A percentile compares a stretch with the other conserved stretches of the same genome.
These are phyloP conservation scores for Cutaneotrichosporon mucoides DNA, from an alignment of 1,284 basidiomycete genomes.

Conservation along the genomic window DNA sequence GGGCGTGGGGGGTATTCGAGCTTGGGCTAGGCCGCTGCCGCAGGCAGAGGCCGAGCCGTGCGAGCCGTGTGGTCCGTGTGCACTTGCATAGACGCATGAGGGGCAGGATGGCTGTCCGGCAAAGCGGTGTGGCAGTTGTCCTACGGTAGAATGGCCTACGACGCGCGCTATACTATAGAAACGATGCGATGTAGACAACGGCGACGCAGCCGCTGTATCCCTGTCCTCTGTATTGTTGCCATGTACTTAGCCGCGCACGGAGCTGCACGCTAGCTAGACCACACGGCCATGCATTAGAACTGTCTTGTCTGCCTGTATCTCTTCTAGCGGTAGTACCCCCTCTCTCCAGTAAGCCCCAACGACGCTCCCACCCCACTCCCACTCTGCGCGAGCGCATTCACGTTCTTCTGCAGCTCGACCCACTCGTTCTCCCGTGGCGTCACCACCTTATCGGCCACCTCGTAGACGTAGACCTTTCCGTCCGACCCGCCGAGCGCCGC, in stretches of 20 bases:
- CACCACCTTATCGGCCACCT: slow-evolving; percentile 81
- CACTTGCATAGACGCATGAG: too few relatives aligned
- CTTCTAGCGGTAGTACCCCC: neutral
- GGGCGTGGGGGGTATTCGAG: slow-evolving; percentile 38
- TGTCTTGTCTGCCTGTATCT: neutral
- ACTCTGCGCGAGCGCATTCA: slow-evolving; percentile 46
- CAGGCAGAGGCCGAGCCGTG: too few relatives aligned
- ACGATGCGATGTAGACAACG: too few relatives aligned
- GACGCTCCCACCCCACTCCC: neutral
- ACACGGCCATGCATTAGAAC: neutral
- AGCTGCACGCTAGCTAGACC: too few relatives aligned
- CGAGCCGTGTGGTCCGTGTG: too few relatives aligned
- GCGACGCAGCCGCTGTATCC: too few relatives aligned
- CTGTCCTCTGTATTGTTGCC: too few relatives aligned
- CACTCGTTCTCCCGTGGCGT: slow-evolving; percentile 76
- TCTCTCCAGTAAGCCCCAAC: neutral
- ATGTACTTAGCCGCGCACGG: too few relatives aligned
- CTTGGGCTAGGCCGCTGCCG: slow-evolving; percentile 4
- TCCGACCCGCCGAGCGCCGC: slow-evolving; percentile 86
- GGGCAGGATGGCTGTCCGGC: too few relatives aligned
- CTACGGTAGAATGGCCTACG: too few relatives aligned
- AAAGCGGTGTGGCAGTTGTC: too few relatives aligned
- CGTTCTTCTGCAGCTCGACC: slow-evolving; percentile 78
- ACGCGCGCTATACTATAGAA: too few relatives aligned
- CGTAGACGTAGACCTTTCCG: slow-evolving; percentile 88